Evolutionary conservation across 1,284 basidiomycete genomes (phyloP), one percentile per base, ranked within the genome.

Genomic region (Ustilago vetiveriae): DNA sequence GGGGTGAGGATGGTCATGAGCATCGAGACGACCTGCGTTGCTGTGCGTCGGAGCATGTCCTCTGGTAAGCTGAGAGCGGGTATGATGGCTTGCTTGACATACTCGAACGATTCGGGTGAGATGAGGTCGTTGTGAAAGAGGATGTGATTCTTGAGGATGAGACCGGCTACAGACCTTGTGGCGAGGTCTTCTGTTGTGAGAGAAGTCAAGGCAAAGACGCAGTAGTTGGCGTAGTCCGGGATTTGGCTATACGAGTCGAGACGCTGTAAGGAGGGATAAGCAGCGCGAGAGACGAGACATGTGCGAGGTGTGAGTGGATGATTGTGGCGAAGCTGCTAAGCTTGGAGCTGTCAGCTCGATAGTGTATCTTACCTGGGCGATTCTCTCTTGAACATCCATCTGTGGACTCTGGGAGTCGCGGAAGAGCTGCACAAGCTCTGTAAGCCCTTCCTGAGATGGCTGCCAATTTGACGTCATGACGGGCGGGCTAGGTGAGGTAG

Each of bases 81-180:
- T 24, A 82, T 65, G 48, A 82, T 75, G 62, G 71, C 67, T 17
- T 64, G 57, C 65, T 81, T 75, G 65, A 82, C 75, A 42, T 80
- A 81, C 27, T 71, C 74, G 56, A 79, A 65, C 36, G 72, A 72
- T 30, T 73, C 74, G 29, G 74, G 62, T n/a, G 74, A 59, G 27
- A 79, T 71, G 41, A 57, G 65, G 44, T 75, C 72, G 39, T 74
- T 47, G 45, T 77, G 72, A 43, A 76, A 68, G 60, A 76, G 80
- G 51, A 86, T 79, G 77, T 95, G 92, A 84, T 98, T 98, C 88
- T 98, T 98, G 83, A 98, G 88, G 30, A 98, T 87, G 76, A 98
- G 91, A 51, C 95, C 96, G 27, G 96, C 94, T 83, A 98, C 94
- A 59, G 92, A 92, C 55, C 95, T 88, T 80, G 95, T 92, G 39